Evolutionary conservation across 2,329 filamentous ascomycete species (phyloP).

Genomic region (Ciborinia camelliae): DNA sequence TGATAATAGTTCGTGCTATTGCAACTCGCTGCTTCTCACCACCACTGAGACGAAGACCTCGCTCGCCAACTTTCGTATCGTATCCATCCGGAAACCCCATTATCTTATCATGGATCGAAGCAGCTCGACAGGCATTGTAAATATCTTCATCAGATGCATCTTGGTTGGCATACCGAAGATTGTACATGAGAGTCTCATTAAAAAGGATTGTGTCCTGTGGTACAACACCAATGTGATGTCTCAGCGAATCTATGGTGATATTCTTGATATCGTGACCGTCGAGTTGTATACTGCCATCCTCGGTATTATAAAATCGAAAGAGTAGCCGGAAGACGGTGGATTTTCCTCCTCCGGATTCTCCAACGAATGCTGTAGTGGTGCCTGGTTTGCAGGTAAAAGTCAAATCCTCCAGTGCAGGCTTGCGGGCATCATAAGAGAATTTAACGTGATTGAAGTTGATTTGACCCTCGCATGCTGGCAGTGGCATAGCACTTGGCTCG

Average conservation of each 20-base stretch:
- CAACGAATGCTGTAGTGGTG: constrained; percentile 92
- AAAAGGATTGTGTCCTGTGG: constrained; percentile 95
- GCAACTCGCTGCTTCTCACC: constrained; percentile 93
- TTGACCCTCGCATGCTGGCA: constrained; percentile 71
- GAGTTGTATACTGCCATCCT: constrained; percentile 74
- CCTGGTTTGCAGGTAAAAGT: constrained; percentile 83
- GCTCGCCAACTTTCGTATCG: constrained; percentile 85
- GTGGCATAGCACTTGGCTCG: constrained; percentile 57
- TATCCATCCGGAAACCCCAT: constrained; percentile 85
- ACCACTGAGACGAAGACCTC: constrained; percentile 80
- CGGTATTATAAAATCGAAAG: constrained; percentile 92
- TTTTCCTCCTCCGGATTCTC: constrained; percentile 94
- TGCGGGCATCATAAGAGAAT: constrained; percentile 85
- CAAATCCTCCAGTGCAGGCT: constrained; percentile 78
- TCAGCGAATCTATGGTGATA: constrained; percentile 89
- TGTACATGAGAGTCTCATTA: constrained; percentile 94
- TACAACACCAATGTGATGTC: constrained; percentile 88
- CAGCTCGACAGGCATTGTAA: constrained; percentile 75
- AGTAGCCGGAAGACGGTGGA: constrained; percentile 94
- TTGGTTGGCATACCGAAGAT: constrained; percentile 84
- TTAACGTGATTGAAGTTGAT: constrained; percentile 85
- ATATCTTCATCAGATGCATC: constrained; percentile 77
- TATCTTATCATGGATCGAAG: constrained; percentile 91
- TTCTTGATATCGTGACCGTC: constrained; percentile 82
- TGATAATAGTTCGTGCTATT: constrained; percentile 88